Evolutionary conservation across 2,329 filamentous ascomycete genomes (phyloP).

Genomic region (Pseudogymnoascus sp.): DNA sequence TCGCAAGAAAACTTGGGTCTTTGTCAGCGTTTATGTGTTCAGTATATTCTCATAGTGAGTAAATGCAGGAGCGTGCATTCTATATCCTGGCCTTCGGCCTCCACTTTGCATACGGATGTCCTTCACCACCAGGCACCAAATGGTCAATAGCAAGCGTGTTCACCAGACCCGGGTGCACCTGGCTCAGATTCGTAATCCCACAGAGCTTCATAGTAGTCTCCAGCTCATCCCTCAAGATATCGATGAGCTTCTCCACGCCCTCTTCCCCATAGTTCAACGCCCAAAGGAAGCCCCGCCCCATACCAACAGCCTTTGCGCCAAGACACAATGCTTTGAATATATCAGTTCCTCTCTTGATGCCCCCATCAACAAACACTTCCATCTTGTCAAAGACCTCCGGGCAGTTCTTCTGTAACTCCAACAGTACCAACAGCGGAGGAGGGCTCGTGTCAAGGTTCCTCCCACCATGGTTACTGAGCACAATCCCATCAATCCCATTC

Average conservation of each 20-base stretch:
- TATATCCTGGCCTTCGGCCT: slow-evolving; percentile 26
- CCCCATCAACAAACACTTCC: slow-evolving; percentile 58
- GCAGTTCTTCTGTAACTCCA: slow-evolving; percentile 55
- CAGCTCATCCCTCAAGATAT: slow-evolving; percentile 51
- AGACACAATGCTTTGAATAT: slow-evolving; percentile 60
- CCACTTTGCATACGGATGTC: slow-evolving; percentile 38
- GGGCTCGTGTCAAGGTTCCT: slow-evolving; percentile 43
- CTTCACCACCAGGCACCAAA: slow-evolving; percentile 34
- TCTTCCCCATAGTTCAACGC: slow-evolving; percentile 49
- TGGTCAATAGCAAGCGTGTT: slow-evolving; percentile 46
- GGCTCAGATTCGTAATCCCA: slow-evolving; percentile 51
- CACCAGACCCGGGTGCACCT: slow-evolving; percentile 53
- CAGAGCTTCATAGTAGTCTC: slow-evolving; percentile 59
- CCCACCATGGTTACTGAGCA: slow-evolving; percentile 65
- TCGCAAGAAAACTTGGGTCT: background rate
- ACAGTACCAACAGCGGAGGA: slow-evolving; percentile 48
- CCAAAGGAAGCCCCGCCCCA: slow-evolving; percentile 54
- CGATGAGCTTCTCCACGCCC: slow-evolving; percentile 44
- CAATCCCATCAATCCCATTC: slow-evolving; percentile 55
- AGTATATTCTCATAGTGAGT: background rate
- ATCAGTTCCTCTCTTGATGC: slow-evolving; percentile 56
- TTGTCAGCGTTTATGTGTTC: too few species aligned
- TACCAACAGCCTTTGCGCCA: slow-evolving; percentile 54
- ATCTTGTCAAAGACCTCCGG: slow-evolving; percentile 51
- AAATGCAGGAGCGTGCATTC: background rate